Conservation (phyloP, 495 filamentous ascomycete genomes). For the Lindgomyces ingoldianus region DNA sequence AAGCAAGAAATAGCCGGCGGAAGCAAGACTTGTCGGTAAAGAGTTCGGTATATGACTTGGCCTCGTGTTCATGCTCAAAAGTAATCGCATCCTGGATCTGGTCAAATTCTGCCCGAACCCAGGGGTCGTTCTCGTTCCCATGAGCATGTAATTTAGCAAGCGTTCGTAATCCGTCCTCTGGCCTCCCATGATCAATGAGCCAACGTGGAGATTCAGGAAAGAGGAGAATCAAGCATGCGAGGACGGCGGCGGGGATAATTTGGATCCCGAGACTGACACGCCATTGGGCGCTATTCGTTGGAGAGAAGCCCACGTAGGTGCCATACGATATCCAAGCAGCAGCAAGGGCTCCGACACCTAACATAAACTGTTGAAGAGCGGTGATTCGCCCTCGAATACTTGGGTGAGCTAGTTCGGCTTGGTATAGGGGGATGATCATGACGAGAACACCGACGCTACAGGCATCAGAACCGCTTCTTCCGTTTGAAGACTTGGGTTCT, state of each 20-base stretch:
- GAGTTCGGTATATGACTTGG: conserved; percentile 67
- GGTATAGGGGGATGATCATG: conserved; percentile 54
- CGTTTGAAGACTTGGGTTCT: not conserved
- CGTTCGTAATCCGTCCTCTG: conserved; percentile 57
- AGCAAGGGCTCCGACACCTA: conserved; percentile 55
- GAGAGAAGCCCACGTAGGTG: conserved; percentile 40
- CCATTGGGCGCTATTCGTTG: conserved; percentile 53
- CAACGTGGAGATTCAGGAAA: conserved; percentile 61
- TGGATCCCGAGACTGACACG: conserved; percentile 60
- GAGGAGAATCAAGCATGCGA: conserved; percentile 58
- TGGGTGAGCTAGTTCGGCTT: conserved; percentile 50
- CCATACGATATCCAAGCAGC: conserved; percentile 45
- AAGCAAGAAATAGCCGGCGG: conserved; percentile 68
- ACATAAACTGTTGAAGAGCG: conserved; percentile 62
- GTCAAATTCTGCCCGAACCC: conserved; percentile 66
- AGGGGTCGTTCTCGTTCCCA: conserved; percentile 58
- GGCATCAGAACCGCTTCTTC: not conserved
- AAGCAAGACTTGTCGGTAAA: conserved; percentile 66
- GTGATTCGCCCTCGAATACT: conserved; percentile 53
- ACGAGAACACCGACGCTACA: conserved; percentile 51
- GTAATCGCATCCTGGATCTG: conserved; percentile 64
- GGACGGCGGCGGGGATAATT: conserved; percentile 57
- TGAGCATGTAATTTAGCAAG: conserved; percentile 62
- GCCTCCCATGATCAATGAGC: conserved; percentile 59
- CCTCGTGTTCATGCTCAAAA: conserved; percentile 62